Evolutionary conservation across 2,329 filamentous ascomycete genomes (phyloP), one percentile per base, ranked within the genome.

Genomic region (Diaporthe citrichinensis): DNA sequence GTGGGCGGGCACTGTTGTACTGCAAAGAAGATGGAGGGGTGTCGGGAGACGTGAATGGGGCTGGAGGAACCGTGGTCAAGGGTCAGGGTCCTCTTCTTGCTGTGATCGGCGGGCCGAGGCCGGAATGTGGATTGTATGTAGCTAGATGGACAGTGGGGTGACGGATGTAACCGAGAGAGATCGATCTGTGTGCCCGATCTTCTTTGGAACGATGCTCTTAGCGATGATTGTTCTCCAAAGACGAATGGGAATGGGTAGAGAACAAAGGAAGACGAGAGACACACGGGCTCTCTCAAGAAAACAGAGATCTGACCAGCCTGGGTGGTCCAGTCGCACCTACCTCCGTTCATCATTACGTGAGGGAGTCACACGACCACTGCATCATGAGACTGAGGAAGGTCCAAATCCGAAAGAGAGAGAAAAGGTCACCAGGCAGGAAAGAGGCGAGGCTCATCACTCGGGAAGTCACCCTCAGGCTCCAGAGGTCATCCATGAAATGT

Each of bases 1-100:
- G 58, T 83, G 76, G 74, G 65, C 49, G 76, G 76, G 49, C 23
- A 67, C 59, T 46, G 25, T 65, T 53, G 20, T 53, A 41, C 53
- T 51, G 36, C 23, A 53, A 34, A 62, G 62, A 44, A 44, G 25
- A 57, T 55, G 58, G 62, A 59, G 71, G 71, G 57, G 46, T 65
- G 74, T 62, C 57, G 58, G 68, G 39, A 72, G 41, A 41, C 39
- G 44, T 55, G 49, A 49, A 71, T 61, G 55, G 55, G 67, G 44
- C n/a, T 49, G 25, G 34, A 41, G 53, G 25, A 31, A 36, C n/a
- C 28, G 55, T 58, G 39, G 51, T 44, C 61, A 69, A 68, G 46
- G 61, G 41, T 34, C 51, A 55, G 65, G 65, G 46, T 34, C 49
- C 49, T 41, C 65, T 36, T 25, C n/a, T 36, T 36, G 49, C 31